Base-by-base conservation (phyloP, 2,329 filamentous ascomycete genomes). In the Pyricularia pennisetigena region DNA sequence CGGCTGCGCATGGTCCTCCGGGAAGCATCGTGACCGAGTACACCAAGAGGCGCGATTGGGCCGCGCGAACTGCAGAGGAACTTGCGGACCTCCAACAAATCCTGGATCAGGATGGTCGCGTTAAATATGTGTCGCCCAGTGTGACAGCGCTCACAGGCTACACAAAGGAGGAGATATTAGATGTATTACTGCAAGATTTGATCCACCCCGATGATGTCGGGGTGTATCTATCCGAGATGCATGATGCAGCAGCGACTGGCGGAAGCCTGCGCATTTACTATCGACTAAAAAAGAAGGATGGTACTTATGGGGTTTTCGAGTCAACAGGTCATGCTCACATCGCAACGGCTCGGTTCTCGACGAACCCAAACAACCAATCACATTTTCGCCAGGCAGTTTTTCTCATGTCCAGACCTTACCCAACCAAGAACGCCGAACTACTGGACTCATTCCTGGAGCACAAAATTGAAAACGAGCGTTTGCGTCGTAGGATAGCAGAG, bases 371-470 rank as follows among this genome's bases (percentile, higher is more conserved):
- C 71, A 89, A 89, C 71, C 83, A 87, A 69, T 85, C 87, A 2
- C 85, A 88, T 0, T 90, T 91, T 72, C 97, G 93, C 76, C 88
- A 92, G 73, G 94, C 94, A 54, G 92, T 97, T 73, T 97, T 97
- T 76, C 91, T 98, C 83, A 94, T 97, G 88, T 89, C 92, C 9
- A 86, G 94, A 24, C 92, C 92, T 1, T 97, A 97, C 76, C 93
- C 93, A 5, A 96, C 91, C 32, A 94, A 91, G 79, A 97, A 94
- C 75, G 90, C 93, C 0, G 87, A 86, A 3, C 83, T 97, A 12
- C 83, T 97, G 24, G 94, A 98, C 79, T 96, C 93, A 0, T 97
- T 97, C 74, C 83, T 98, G 30, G 94, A 98, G 77, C 94, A 97
- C 80, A 97, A 97, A 79, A 94, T 97, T 68, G 94, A 97, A 77